phyloP scores from a whole-genome alignment of 371 early-diverging fungal species.

The Thermomucor indicae-seudaticae region DNA sequence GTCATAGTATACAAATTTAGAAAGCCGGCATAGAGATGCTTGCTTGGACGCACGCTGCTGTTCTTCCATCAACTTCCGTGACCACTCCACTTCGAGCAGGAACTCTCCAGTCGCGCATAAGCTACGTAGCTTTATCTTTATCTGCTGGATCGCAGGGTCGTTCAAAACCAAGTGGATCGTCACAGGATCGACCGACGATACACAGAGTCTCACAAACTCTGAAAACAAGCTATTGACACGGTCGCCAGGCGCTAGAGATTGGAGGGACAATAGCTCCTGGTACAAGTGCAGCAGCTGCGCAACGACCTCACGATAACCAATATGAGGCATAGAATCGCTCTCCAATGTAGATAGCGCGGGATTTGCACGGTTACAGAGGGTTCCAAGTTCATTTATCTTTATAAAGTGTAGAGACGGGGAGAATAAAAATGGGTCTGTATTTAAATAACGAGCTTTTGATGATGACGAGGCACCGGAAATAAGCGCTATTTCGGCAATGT shows the following conservation, averaged over 20 bases:
- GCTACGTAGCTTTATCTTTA: conserved; percentile 13
- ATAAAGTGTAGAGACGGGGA: no score
- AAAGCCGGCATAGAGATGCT: background rate
- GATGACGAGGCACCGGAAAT: no score
- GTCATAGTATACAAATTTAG: conserved; percentile 29
- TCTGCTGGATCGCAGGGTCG: conserved; percentile 3
- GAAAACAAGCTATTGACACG: conserved; percentile 26
- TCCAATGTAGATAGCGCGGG: background rate
- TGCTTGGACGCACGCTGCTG: background rate
- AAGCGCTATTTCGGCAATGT: no score
- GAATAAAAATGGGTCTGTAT: no score
- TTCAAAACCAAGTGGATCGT: conserved; percentile 9
- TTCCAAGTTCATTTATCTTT: no score
- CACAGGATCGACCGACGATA: conserved; percentile 6
- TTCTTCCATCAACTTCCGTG: conserved; percentile 2
- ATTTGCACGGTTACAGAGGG: no score
- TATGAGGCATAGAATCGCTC: background rate
- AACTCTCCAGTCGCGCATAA: conserved; percentile 28
- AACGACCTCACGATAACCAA: conserved; percentile 10
- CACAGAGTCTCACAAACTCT: conserved; percentile 21
- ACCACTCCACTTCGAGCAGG: conserved; percentile 25
- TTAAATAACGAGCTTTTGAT: no score
- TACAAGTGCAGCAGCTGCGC: conserved; percentile 14
- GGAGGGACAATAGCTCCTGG: background rate
- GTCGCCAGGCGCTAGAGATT: conserved; percentile 14